phyloP scores from a whole-genome alignment of 352 stramenopile genomes.

The Plasmopara muralis region DNA sequence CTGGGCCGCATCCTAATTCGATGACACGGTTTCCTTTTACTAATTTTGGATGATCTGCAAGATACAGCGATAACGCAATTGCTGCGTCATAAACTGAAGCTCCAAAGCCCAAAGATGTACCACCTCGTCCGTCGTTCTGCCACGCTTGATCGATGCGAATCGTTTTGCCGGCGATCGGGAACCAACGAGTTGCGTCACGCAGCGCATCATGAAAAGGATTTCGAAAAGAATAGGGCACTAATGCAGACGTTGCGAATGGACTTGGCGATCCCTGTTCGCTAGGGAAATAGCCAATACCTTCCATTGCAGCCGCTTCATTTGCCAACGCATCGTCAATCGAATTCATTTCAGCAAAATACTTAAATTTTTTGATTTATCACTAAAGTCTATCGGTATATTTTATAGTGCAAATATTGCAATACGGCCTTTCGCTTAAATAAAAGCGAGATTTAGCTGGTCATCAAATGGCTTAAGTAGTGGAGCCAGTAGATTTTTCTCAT shows the following conservation, averaged over 20 bases:
- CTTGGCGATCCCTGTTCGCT: background rate
- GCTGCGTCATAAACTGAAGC: slow-evolving; percentile 79
- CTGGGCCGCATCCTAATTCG: slow-evolving; percentile 67
- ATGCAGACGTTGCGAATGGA: slow-evolving; percentile 14
- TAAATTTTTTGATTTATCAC: no score
- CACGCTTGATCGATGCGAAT: slow-evolving; percentile 72
- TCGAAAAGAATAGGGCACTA: slow-evolving; percentile 68
- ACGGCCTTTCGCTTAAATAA: slow-evolving; percentile 50
- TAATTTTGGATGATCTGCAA: slow-evolving; percentile 45
- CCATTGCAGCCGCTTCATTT: slow-evolving; percentile 14
- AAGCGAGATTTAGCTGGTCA: slow-evolving; percentile 83
- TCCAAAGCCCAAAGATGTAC: slow-evolving; percentile 67
- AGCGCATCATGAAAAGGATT: slow-evolving; percentile 74
- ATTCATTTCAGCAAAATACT: background rate
- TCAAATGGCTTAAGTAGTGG: slow-evolving; percentile 81
- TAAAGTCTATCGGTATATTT: slow-evolving; percentile 23
- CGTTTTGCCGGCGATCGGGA: slow-evolving; percentile 49
- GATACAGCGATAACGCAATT: slow-evolving; percentile 70
- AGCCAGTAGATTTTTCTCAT: slow-evolving; percentile 78
- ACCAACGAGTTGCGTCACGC: slow-evolving; percentile 50
- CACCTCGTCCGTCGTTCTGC: slow-evolving; percentile 67
- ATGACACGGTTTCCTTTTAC: slow-evolving; percentile 53
- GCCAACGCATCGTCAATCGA: background rate
- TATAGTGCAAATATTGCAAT: slow-evolving; percentile 21
- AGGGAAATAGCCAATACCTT: slow-evolving; percentile 5